These are phyloP conservation scores for Mantamonas sphyraenae DNA, from an alignment of 78 protist genomes.

Conservation along the genomic window DNA sequence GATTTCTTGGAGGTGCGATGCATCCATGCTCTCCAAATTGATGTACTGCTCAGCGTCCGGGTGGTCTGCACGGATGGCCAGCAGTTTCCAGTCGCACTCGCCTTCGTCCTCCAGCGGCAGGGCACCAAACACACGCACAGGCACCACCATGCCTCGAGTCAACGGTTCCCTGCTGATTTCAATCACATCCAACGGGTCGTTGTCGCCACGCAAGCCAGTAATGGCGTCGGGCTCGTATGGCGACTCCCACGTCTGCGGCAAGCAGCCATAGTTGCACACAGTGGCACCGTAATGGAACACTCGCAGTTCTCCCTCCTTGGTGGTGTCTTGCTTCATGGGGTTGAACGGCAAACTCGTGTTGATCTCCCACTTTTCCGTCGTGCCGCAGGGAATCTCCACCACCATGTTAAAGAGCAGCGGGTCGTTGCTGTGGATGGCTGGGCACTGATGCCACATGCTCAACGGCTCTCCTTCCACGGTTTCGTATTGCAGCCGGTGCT, in stretches of 20 bases:
- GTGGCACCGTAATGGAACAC: conserved; percentile 23
- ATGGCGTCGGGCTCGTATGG: conserved; percentile 15
- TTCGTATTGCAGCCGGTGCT: too few species aligned
- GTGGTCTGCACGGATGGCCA: too few species aligned
- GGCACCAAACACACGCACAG: conserved; percentile 29
- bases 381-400: conserved; percentile 37
- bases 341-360: neutral
- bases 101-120: conserved; percentile 54
- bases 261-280: conserved; percentile 59
- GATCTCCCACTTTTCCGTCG: conserved; percentile 32
- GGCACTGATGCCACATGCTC: too few species aligned
- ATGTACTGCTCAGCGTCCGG: too few species aligned
- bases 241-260: conserved; percentile 65
- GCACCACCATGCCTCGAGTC: conserved; percentile 22
- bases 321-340: conserved; percentile 43
- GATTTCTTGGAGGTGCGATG: neutral
- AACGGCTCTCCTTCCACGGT: too few species aligned
- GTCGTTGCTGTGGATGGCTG: too few species aligned
- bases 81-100: conserved; percentile 58
- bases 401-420: too few species aligned
- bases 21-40: neutral
- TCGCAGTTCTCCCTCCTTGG: conserved; percentile 39
- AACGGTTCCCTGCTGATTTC: conserved; percentile 21
- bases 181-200: conserved; percentile 53
- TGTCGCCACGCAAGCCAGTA: conserved; percentile 29